Base-by-base conservation (phyloP, 768 basidiomycete genomes). In the Terana coerulea region DNA sequence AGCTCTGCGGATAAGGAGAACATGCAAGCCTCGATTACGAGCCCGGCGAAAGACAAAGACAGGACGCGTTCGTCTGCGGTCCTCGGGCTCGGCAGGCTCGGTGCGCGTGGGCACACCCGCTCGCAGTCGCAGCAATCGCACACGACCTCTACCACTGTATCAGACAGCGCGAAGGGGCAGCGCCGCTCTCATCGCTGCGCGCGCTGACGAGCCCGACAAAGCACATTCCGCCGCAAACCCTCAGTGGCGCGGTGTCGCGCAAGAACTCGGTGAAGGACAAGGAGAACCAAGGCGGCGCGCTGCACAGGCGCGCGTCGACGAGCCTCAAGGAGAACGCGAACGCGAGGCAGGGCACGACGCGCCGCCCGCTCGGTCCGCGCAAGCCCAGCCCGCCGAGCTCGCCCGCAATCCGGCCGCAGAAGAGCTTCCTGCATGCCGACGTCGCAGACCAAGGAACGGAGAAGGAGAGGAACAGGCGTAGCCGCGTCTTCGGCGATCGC, bases 361-460 rank as follows among this genome's bases (percentile, higher is more conserved):
- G n/a, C n/a, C n/a, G n/a, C n/a, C 63, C 67, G 24, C 57, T 58
- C 11, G 62, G 64, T 10, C 63, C 66, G 3, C 59, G 66, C 3
- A 46, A 59, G 33, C 64, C 64, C 2, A 47, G 60, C 4, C 59
- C 62, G 21, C 56, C 57, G 15, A 44, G 49, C n/a, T 58, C 63
- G 12, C 56, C 61, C 5, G 43, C 36, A 8, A 22, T 31, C 29
- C 47, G 26, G 30, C 25, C 31, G 14, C 48, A 25, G 21, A 25
- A 11, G 41, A 28, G 11, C 17, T 12, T 43, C 7, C 28, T 25
- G 11, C 10, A 22, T 2, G 12, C 24, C 17, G 37, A 22, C 34
- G 47, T 48, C 3, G 30, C 57, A 58, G 36, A 60, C 17, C 11
- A 58, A 58, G 36, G n/a, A n/a, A n/a, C n/a, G 61, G 58, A 49